Percentiles rank a stretch among this genome's conserved stretches.
Conservation (phyloP, 768 basidiomycete genomes). For the Tephrocybe sp. region DNA sequence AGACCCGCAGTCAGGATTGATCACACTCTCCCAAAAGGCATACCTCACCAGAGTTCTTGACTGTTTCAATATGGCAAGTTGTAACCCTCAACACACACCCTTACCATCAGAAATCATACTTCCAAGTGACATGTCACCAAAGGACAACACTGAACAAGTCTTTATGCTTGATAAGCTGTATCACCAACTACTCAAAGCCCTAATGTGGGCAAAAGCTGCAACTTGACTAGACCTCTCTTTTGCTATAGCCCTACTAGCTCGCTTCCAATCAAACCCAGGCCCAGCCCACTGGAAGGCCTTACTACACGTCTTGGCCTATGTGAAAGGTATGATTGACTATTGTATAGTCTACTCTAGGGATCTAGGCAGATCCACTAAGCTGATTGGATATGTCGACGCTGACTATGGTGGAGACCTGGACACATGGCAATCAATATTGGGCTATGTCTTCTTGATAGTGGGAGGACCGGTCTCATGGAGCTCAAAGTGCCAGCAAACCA, state of each 20-base stretch:
- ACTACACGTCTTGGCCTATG: constrained; percentile 22
- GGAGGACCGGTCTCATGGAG: not conserved
- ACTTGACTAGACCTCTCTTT: constrained; percentile 6
- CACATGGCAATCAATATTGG: not conserved
- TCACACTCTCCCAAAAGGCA: not conserved
- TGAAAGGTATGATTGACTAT: constrained; percentile 23
- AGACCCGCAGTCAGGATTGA: not conserved
- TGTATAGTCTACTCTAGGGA: constrained; percentile 13
- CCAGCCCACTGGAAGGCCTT: constrained; percentile 35
- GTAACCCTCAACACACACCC: not conserved
- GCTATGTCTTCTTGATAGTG: not conserved
- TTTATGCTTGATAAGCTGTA: constrained; percentile 1
- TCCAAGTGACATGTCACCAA: not conserved
- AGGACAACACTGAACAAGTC: not conserved
- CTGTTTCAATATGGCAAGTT: not conserved
- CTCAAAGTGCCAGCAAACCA: not conserved
- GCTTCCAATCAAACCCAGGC: constrained; percentile 25
- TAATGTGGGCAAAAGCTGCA: not conserved
- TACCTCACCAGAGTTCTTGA: not conserved
- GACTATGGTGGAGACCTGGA: constrained; percentile 16
- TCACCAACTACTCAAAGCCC: not conserved
- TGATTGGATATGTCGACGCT: constrained; percentile 21
- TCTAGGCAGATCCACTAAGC: not conserved
- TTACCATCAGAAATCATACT: not conserved
- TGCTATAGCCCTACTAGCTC: constrained; percentile 19